Conservation (phyloP, 129 eudicot species). For the Arctium lappa region DNA sequence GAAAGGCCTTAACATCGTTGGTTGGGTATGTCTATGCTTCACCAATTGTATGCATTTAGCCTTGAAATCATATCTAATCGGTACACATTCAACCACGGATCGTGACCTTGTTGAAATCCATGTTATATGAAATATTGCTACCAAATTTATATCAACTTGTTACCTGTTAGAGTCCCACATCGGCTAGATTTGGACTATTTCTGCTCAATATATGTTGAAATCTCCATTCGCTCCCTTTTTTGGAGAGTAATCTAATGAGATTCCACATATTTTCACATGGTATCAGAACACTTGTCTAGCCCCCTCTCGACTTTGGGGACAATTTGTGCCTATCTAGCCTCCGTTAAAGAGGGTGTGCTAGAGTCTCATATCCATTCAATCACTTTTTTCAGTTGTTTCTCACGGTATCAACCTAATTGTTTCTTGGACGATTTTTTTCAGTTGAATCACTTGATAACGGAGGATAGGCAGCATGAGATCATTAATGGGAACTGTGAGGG, state of each 20-base stretch:
- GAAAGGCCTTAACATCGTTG: constrained; percentile 79
- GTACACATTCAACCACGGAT: background rate
- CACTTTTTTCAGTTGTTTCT: too few relatives aligned
- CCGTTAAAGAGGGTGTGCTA: background rate
- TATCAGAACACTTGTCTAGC: background rate
- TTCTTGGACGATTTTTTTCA: constrained; percentile 29
- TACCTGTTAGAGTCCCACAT: background rate
- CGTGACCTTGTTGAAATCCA: background rate
- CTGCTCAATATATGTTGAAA: background rate
- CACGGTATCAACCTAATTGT: background rate
- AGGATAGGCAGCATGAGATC: constrained; percentile 82
- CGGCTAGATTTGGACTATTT: background rate
- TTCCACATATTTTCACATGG: background rate
- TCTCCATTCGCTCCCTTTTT: background rate
- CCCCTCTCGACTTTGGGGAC: background rate
- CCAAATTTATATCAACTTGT: too few relatives aligned
- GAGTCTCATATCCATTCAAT: too few relatives aligned
- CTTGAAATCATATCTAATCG: constrained; percentile 8
- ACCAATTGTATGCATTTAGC: background rate
- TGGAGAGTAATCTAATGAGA: background rate
- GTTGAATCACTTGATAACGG: constrained; percentile 79
- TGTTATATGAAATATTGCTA: background rate
- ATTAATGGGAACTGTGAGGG: constrained; percentile 82
- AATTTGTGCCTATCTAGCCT: background rate
- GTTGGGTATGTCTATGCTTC: constrained; percentile 61